Conservation (phyloP, 2,329 filamentous ascomycete species). For the Trichoderma atroviride region DNA sequence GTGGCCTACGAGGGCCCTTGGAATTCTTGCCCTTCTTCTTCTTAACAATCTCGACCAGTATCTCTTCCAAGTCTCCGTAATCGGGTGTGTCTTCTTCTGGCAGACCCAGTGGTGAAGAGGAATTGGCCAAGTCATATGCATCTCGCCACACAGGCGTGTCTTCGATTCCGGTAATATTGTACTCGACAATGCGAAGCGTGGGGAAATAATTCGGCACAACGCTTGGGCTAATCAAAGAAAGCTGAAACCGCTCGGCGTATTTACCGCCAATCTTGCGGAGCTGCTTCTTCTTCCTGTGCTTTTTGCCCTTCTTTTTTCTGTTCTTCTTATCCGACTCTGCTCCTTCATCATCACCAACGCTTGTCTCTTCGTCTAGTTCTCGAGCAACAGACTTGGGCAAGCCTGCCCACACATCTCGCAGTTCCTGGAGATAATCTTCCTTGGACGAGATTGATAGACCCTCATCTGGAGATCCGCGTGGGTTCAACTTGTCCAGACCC, state of each 20-base stretch:
- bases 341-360: conserved; percentile 28
- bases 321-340: conserved; percentile 34
- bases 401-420: conserved; percentile 76
- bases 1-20: conserved; percentile 47
- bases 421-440: conserved; percentile 71
- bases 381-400: conserved; percentile 60
- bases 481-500: conserved; percentile 37
- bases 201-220: conserved; percentile 93
- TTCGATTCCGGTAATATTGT: conserved; percentile 83
- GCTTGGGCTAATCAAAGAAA: conserved; percentile 81
- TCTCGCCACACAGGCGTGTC: conserved; percentile 52
- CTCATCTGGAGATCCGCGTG: conserved; percentile 45
- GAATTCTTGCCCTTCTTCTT: conserved; percentile 38
- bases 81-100: not conserved
- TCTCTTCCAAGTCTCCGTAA: conserved; percentile 37
- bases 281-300: conserved; percentile 54
- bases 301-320: conserved; percentile 42
- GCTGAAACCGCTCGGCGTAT: conserved; percentile 82
- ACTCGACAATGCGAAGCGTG: conserved; percentile 85
- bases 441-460: conserved; percentile 65
- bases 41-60: conserved; percentile 36
- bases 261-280: conserved; percentile 69
- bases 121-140: conserved; percentile 29
- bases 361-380: conserved; percentile 28
- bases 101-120: conserved; percentile 10